Evolutionary conservation across 768 basidiomycete genomes (phyloP).

Genomic region (Lactarius akahatsu): DNA sequence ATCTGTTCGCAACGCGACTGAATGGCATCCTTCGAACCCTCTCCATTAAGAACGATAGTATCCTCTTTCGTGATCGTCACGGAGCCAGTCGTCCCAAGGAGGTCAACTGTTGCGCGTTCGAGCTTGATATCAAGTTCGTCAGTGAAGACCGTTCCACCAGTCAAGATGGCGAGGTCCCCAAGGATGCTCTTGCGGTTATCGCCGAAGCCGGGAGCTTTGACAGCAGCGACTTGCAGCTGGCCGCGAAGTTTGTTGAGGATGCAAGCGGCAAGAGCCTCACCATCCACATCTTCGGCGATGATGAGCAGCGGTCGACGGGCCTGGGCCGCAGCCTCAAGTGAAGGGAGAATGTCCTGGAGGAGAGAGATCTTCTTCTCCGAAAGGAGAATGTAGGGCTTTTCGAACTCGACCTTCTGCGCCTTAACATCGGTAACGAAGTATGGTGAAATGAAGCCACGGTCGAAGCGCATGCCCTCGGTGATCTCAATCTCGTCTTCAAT

Average conservation of each 20-base stretch:
- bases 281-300: conserved; percentile 97
- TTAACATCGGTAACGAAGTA: conserved; percentile 99
- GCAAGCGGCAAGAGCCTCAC: conserved; percentile 95
- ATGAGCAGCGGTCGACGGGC: conserved; percentile 88
- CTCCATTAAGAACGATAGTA: conserved; percentile 93
- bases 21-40: conserved; percentile 87
- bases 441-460: conserved; percentile 96
- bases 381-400: conserved; percentile 92
- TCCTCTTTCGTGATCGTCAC: conserved; percentile 98
- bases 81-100: conserved; percentile 88
- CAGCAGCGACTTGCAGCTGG: conserved; percentile 88
- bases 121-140: conserved; percentile 93
- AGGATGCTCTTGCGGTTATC: conserved; percentile 99
- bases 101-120: conserved; percentile 81
- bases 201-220: conserved; percentile 98
- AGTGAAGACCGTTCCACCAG: conserved; percentile 96
- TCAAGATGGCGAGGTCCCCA: conserved; percentile 95
- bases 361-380: conserved; percentile 98
- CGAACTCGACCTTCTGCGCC: conserved; percentile 91
- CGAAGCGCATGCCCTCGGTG: conserved; percentile 99
- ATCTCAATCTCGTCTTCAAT: conserved; percentile 99
- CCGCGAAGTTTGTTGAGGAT: conserved; percentile 99
- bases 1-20: conserved; percentile 96
- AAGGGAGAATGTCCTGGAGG: conserved; percentile 92
- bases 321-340: conserved; percentile 80